Conservation (phyloP, 2,329 filamentous ascomycete species). For the Alternaria ethzedia region DNA sequence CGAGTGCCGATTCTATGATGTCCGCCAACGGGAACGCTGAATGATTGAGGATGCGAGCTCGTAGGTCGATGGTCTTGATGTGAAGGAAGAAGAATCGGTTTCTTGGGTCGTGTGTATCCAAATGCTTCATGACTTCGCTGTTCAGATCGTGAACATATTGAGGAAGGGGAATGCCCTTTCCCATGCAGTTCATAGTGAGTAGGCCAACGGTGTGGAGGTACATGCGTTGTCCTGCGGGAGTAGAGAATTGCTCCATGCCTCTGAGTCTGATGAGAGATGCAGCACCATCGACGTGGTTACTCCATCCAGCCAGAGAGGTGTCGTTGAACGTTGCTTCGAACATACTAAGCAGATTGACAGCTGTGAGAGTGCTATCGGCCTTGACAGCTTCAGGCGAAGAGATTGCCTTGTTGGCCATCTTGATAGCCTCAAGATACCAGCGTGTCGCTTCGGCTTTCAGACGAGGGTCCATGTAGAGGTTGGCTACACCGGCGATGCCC, state of each 20-base stretch:
- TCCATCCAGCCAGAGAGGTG: conserved; percentile 38
- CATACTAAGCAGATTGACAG: conserved; percentile 34
- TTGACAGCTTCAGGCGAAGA: conserved; percentile 31
- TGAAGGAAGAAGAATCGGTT: conserved; percentile 40
- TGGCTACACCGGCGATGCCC: conserved; percentile 41
- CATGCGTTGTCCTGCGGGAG: conserved; percentile 39
- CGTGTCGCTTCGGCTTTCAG: conserved; percentile 37
- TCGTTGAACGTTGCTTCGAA: conserved; percentile 46
- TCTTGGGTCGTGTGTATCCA: conserved; percentile 30
- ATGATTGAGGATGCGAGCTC: conserved; percentile 31
- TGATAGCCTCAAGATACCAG: conserved; percentile 42
- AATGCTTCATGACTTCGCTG: conserved; percentile 25
- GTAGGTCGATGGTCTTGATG: conserved; percentile 34
- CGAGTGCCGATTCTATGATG: conserved; percentile 35
- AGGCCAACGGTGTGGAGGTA: conserved; percentile 38
- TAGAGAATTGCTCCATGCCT: conserved; percentile 36
- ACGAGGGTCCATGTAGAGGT: conserved; percentile 31
- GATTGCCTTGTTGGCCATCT: conserved; percentile 41
- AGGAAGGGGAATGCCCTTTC: conserved; percentile 28
- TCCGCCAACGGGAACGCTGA: conserved; percentile 18
- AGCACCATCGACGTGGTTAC: conserved; percentile 46
- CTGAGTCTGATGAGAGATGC: conserved; percentile 41
- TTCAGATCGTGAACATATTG: conserved; percentile 35
- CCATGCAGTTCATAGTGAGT: conserved; percentile 40
- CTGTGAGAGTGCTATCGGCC: conserved; percentile 41